Evolutionary conservation across 2,329 filamentous ascomycete species (phyloP), one percentile per base, ranked within the genome.

Genomic region (Cryphonectria carpinicola): DNA sequence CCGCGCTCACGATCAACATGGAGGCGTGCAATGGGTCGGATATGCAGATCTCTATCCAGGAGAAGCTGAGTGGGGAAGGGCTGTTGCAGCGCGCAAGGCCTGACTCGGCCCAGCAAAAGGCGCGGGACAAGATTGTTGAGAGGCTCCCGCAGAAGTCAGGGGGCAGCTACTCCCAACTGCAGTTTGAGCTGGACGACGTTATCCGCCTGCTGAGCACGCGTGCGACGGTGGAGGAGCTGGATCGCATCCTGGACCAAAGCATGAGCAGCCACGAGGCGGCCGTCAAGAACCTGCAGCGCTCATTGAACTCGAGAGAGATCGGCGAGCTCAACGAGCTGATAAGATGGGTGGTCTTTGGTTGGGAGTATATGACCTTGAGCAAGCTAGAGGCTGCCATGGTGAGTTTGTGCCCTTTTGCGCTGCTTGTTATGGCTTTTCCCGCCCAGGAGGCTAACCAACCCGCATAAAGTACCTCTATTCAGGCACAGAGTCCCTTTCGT

Each of bases 251-350:
- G 22, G 70, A 76, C 49, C 68, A 75, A 28, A 65, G 73, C 28
- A 73, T 72, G 46, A 74, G 71, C 61, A 76, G 74, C 37, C 74
- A 75, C 43, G 70, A 76, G 68, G 67, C 66, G 35, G 75, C 76
- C 2, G 76, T 78, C 43, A 72, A 76, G 60, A 73, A 68, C 13
- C 61, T 77, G 13, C 75, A 77, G 62, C 72, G 73, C 0, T 76
- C 76, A 1, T 62, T 78, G 32, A 73, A 71, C 0, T 41, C 52
- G 3, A 72, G 74, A 4, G 75, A 78, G 70, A 75, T 78, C 25
- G 70, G 32, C 14, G 74, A 76, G 41, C 67, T 78, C n/a, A 78
- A 77, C 62, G 75, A 77, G 67, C 49, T 78, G 19, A 65, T 78
- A 46, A 76, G 76, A 62, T 77, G 75, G 75, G 75, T 78, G 10